Evolutionary conservation across 1,139 yeast species (phyloP).

Genomic region (Hansenula sp.): DNA sequence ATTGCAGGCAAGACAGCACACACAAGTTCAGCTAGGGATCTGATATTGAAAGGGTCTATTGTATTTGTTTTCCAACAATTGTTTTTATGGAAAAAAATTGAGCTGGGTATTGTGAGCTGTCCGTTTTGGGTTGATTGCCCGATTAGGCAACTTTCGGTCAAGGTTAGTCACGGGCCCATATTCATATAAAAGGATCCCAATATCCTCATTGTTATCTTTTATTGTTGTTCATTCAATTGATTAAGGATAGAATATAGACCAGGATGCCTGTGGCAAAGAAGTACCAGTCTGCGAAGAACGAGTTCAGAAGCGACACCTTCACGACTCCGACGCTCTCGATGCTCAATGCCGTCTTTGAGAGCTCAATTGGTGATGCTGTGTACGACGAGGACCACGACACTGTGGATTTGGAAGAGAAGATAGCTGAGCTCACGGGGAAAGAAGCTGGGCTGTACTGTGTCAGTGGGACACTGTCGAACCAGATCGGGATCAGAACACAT

Average conservation of each 20-base stretch:
- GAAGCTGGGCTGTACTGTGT: constrained; percentile 69
- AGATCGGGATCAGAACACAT: constrained; percentile 66
- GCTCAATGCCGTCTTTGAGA: constrained; percentile 53
- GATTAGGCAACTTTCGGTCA: too few relatives aligned
- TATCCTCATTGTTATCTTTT: not conserved
- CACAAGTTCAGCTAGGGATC: too few relatives aligned
- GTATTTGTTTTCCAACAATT: too few relatives aligned
- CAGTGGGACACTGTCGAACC: constrained; percentile 79
- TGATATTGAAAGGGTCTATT: too few relatives aligned
- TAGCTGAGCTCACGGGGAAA: constrained; percentile 63
- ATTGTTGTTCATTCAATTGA: not conserved
- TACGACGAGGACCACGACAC: constrained; percentile 72
- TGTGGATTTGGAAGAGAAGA: constrained; percentile 47
- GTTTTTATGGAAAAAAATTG: too few relatives aligned
- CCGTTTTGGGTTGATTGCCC: too few relatives aligned
- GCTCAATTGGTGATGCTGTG: constrained; percentile 81
- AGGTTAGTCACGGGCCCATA: too few relatives aligned
- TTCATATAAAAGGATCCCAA: too few relatives aligned
- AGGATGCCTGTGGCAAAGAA: not conserved
- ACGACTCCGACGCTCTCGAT: constrained; percentile 82
- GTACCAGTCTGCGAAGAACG: constrained; percentile 38
- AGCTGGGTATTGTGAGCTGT: too few relatives aligned
- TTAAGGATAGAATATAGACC: not conserved
- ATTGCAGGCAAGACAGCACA: too few relatives aligned
- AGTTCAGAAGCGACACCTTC: constrained; percentile 84